Evolutionary conservation across 306 rosid species (phyloP), one percentile per base, ranked within the genome.

Genomic region (Potentilla sterilis): DNA sequence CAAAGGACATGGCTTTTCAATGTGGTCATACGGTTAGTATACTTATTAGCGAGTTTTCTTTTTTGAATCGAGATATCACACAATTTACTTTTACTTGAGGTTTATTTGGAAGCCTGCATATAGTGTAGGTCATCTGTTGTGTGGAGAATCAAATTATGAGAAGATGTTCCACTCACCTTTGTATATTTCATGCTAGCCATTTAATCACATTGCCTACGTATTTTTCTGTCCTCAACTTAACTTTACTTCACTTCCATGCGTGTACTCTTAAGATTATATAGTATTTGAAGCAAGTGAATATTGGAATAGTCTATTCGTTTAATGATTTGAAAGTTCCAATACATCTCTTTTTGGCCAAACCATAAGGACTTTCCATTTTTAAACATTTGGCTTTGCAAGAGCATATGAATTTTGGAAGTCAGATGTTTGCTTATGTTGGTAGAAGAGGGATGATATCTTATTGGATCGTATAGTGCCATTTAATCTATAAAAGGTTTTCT

Each of bases 1-100:
- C 96, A 6, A 95, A 86, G 89, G 91, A 95, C 81, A 87, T 95
- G 98, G 98, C 98, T 83, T 95, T 95, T 80, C 97, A 92, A 82
- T 95, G 98, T 46, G 98, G 98, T 72, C 98, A 95, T 78, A 85
- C 89, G 22, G 98, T 95, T 83, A 89, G 93, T 85, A 70, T 35
- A 13, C 70, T 55, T 67, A 73, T 42, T 34, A 43, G 47, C 9
- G 32, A 32, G 5, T 63, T 54, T 10, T 38, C 52, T 44, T 7
- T 67, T 42, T 58, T 43, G 6, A 24, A 67, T 16, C 43, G 15
- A 11, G 12, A 61, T 47, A 42, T 35, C 19, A 19, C 21, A 7
- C n/a, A 47, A 2, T 13, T 15, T 18, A 28, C 32, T 32, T 47
- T 9, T 16, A 3, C 58, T 28, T 7, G 19, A 34, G 37, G 4